These are phyloP conservation scores for Boletus reticuloceps DNA, from an alignment of 768 basidiomycete species.

Conservation along the genomic window DNA sequence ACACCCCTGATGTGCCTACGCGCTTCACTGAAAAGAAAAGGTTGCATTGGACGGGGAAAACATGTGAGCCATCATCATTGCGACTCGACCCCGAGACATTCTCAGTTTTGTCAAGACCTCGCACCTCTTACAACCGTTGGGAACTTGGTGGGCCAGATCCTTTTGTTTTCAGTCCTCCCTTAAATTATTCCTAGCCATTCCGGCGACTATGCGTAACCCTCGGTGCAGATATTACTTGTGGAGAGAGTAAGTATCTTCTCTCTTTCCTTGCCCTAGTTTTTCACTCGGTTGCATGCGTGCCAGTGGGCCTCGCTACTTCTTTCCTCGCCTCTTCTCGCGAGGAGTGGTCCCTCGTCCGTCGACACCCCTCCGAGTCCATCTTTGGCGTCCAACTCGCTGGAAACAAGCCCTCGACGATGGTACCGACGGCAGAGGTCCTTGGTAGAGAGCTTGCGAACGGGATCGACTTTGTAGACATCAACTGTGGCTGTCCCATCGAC, in stretches of 20 bases:
- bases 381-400: slow-evolving; percentile 96
- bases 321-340: slow-evolving; percentile 86
- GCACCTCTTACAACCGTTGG: slow-evolving; percentile 93
- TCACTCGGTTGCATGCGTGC: neutral
- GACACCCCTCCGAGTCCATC: slow-evolving; percentile 80
- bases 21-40: slow-evolving; percentile 84
- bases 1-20: slow-evolving; percentile 66
- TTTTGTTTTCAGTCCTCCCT: neutral
- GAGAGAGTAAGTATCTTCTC: slow-evolving; percentile 63
- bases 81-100: slow-evolving; percentile 22
- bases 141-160: slow-evolving; percentile 60
- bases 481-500: slow-evolving; percentile 97
- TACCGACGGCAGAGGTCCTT: slow-evolving; percentile 79
- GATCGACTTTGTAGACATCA: slow-evolving; percentile 92
- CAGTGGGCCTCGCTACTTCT: slow-evolving; percentile 92
- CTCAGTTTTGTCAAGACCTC: slow-evolving; percentile 42
- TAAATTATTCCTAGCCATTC: slow-evolving; percentile 64
- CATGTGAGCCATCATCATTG: slow-evolving; percentile 51
- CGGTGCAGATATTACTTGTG: slow-evolving; percentile 93
- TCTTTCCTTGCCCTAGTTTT: neutral
- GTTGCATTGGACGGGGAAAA: slow-evolving; percentile 82
- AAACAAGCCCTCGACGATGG: slow-evolving; percentile 75
- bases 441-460: slow-evolving; percentile 60
- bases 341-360: slow-evolving; percentile 91
- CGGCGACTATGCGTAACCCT: slow-evolving; percentile 81